These are phyloP conservation scores for Penicillium thymicola DNA, from an alignment of 2,329 filamentous ascomycete genomes.

Conservation along the genomic window DNA sequence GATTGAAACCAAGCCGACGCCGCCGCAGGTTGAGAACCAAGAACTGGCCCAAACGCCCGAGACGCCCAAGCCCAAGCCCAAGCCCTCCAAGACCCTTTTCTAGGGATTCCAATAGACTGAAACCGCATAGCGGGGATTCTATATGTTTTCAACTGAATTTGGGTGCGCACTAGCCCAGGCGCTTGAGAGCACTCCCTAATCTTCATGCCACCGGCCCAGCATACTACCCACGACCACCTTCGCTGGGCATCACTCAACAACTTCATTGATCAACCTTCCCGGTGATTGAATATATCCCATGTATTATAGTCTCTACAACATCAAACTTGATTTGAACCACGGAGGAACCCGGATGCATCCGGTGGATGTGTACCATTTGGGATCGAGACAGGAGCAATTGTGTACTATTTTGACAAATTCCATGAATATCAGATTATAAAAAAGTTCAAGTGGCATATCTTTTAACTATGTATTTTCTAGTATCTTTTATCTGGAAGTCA, in stretches of 20 bases:
- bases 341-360: background rate
- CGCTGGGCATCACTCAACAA: background rate
- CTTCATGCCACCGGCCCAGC: background rate
- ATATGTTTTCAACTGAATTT: background rate
- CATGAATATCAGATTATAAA: background rate
- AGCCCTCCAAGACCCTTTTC: background rate
- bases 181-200: background rate
- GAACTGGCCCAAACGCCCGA: background rate
- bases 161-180: background rate
- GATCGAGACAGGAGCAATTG: background rate
- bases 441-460: background rate
- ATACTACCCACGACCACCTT: background rate
- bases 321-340: constrained; percentile 5
- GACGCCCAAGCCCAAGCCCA: background rate
- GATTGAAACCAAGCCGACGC: background rate
- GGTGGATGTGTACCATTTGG: background rate
- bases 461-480: no score
- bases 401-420: background rate
- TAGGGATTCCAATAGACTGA: background rate
- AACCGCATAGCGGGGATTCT: background rate
- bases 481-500: no score
- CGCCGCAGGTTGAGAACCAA: background rate
- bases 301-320: constrained; percentile 30
- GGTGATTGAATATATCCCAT: constrained; percentile 21
- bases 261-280: constrained; percentile 2